phyloP scores from a whole-genome alignment of 495 filamentous ascomycete genomes.

The Bryoglossum gracile region DNA sequence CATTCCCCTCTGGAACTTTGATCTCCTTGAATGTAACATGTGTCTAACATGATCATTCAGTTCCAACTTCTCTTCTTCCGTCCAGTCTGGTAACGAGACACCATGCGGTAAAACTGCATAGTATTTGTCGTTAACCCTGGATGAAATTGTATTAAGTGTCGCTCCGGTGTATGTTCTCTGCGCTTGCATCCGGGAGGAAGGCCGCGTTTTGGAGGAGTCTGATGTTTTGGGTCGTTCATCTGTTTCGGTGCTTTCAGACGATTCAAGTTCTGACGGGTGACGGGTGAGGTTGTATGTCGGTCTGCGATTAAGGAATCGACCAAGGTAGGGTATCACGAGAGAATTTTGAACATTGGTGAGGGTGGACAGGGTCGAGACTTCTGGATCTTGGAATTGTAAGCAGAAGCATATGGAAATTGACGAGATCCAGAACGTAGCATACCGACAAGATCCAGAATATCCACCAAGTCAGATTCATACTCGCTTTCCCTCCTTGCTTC shows the following conservation, averaged over 20 bases:
- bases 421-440: no score
- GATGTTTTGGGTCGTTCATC: conserved; percentile 12
- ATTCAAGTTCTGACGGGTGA: conserved; percentile 26
- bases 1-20: conserved; percentile 67
- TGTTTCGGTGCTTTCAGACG: conserved; percentile 17
- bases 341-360: conserved; percentile 77
- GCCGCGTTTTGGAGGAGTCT: conserved; percentile 18
- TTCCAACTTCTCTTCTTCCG: conserved; percentile 56
- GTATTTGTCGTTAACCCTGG: conserved; percentile 34
- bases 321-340: conserved; percentile 66
- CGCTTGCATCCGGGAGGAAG: no score
- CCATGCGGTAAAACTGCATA: conserved; percentile 60
- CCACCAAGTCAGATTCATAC: conserved; percentile 54
- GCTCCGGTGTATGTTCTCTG: conserved; percentile 9
- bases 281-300: conserved; percentile 68
- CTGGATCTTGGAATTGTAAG: conserved; percentile 51
- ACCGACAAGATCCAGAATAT: conserved; percentile 68
- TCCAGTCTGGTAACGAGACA: conserved; percentile 60
- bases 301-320: conserved; percentile 56
- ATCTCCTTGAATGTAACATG: conserved; percentile 69
- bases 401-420: no score
- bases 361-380: conserved; percentile 65
- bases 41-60: conserved; percentile 77
- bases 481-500: conserved; percentile 28
- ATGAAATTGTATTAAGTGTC: conserved; percentile 36